A percentile compares a stretch with the other conserved stretches of the same genome.
Evolutionary conservation across 2,329 filamentous ascomycete genomes (phyloP).

Genomic region (Rhynchosporium secalis): DNA sequence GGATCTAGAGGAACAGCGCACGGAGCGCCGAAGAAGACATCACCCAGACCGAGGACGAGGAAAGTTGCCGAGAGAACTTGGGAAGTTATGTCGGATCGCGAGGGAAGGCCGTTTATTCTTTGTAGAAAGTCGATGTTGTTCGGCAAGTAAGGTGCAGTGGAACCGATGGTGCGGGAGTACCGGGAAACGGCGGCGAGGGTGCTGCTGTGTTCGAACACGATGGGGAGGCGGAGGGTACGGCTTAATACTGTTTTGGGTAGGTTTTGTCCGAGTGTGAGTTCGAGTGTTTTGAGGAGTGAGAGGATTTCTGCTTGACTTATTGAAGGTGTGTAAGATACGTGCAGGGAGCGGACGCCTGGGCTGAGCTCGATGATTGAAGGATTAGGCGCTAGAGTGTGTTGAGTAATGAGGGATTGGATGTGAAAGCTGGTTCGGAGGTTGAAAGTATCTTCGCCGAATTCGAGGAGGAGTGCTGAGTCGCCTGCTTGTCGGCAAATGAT

Average conservation of each 20-base stretch:
- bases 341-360: slow-evolving; percentile 12
- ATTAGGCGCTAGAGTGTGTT: background rate
- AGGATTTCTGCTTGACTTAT: background rate
- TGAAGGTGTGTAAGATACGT: slow-evolving; percentile 1
- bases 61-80: slow-evolving; percentile 12
- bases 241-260: background rate
- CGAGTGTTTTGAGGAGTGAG: background rate
- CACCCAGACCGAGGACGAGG: slow-evolving; percentile 14
- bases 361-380: slow-evolving; percentile 7
- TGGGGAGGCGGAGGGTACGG: slow-evolving; percentile 10
- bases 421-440: slow-evolving; percentile 14
- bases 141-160: slow-evolving; percentile 9
- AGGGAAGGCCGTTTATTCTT: slow-evolving; percentile 6
- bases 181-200: slow-evolving; percentile 8
- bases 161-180: slow-evolving; percentile 11
- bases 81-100: background rate
- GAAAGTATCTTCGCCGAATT: slow-evolving; percentile 9
- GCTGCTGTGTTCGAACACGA: slow-evolving; percentile 14
- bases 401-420: slow-evolving; percentile 4
- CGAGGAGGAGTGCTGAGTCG: slow-evolving; percentile 11
- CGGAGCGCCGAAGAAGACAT: slow-evolving; percentile 15
- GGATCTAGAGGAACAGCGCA: slow-evolving; percentile 16
- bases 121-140: slow-evolving; percentile 16
- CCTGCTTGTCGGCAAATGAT: slow-evolving; percentile 15
- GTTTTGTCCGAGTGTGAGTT: background rate